Evolutionary conservation across 441 rosid genomes (phyloP).

Genomic region (Erysimum cheiri): DNA sequence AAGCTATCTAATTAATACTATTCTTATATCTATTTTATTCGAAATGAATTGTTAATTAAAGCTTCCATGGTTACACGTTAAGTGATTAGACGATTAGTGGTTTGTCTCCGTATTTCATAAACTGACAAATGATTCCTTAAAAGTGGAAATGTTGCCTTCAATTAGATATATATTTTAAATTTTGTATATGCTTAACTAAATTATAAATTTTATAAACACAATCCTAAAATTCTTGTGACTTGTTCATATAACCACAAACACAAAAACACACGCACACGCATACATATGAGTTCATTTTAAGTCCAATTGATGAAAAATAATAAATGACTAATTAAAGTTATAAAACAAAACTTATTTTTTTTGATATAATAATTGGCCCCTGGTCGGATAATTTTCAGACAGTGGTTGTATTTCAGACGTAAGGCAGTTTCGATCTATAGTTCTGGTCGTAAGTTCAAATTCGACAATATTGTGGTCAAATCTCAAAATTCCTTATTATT

Average conservation of each 20-base stretch:
- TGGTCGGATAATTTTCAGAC: slow-evolving; percentile 42
- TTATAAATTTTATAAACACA: slow-evolving; percentile 39
- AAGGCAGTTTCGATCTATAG: slow-evolving; percentile 36
- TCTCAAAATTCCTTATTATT: slow-evolving; percentile 22
- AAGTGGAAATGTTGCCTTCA: slow-evolving; percentile 35
- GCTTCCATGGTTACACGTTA: slow-evolving; percentile 18
- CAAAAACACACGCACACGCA: slow-evolving; percentile 37
- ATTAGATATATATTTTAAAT: not conserved
- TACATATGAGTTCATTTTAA: slow-evolving; percentile 31
- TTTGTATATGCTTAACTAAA: not conserved
- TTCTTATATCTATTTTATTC: not conserved
- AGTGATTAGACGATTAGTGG: slow-evolving; percentile 22
- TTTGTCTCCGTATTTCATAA: slow-evolving; percentile 34
- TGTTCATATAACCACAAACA: slow-evolving; percentile 46
- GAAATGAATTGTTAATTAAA: not conserved
- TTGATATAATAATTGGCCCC: slow-evolving; percentile 27
- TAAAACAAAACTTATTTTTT: not conserved
- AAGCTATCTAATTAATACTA: slow-evolving; percentile 1
- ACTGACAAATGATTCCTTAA: slow-evolving; percentile 44
- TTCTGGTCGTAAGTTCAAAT: slow-evolving; percentile 22
- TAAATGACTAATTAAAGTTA: slow-evolving; percentile 1
- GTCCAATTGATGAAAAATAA: slow-evolving; percentile 28
- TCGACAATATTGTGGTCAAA: slow-evolving; percentile 38
- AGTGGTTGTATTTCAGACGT: slow-evolving; percentile 36
- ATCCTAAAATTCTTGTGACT: slow-evolving; percentile 43